A percentile compares a stretch with the other conserved stretches of the same genome.
Evolutionary conservation across 2,329 filamentous ascomycete genomes (phyloP).

Genomic region (Talaromyces rugulosus): DNA sequence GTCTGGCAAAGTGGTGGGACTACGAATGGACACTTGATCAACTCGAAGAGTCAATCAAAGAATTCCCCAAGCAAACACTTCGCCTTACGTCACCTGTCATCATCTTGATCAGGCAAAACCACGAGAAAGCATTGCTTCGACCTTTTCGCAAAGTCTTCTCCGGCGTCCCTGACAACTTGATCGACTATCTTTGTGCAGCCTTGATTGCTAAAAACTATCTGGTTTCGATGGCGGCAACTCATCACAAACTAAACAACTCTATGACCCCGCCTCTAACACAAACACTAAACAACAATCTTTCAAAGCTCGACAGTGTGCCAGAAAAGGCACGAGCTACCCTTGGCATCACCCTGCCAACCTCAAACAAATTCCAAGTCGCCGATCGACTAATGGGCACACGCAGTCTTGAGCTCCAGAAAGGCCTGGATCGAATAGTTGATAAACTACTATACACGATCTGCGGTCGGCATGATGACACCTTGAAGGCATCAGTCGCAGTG

Average conservation of each 20-base stretch:
- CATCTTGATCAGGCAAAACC: conserved; percentile 32
- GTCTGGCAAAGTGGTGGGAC: conserved; percentile 31
- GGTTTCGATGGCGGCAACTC: conserved; percentile 24
- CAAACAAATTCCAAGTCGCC: conserved; percentile 6
- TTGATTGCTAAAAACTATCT: conserved; percentile 37
- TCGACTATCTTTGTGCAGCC: conserved; percentile 34
- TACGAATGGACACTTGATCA: conserved; percentile 38
- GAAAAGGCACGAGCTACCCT: conserved; percentile 30
- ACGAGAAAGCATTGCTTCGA: conserved; percentile 30
- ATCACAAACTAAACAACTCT: conserved; percentile 22
- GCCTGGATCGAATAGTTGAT: conserved; percentile 33
- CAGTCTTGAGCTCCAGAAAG: conserved; percentile 25
- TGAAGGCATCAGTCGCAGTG: conserved; percentile 35
- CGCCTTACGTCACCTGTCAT: conserved; percentile 37
- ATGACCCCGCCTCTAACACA: conserved; percentile 11
- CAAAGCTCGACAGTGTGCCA: conserved; percentile 27
- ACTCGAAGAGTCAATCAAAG: conserved; percentile 33
- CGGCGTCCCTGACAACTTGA: conserved; percentile 26
- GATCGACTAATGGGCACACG: conserved; percentile 28
- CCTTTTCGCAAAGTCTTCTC: conserved; percentile 36
- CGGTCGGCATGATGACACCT: conserved; percentile 29
- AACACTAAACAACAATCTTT: conserved; percentile 14
- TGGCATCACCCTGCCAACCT: conserved; percentile 26
- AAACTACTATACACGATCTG: conserved; percentile 32
- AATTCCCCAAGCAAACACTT: conserved; percentile 32